Evolutionary conservation across 2,329 filamentous ascomycete genomes (phyloP).

Genomic region (Alternaria incomplexa): DNA sequence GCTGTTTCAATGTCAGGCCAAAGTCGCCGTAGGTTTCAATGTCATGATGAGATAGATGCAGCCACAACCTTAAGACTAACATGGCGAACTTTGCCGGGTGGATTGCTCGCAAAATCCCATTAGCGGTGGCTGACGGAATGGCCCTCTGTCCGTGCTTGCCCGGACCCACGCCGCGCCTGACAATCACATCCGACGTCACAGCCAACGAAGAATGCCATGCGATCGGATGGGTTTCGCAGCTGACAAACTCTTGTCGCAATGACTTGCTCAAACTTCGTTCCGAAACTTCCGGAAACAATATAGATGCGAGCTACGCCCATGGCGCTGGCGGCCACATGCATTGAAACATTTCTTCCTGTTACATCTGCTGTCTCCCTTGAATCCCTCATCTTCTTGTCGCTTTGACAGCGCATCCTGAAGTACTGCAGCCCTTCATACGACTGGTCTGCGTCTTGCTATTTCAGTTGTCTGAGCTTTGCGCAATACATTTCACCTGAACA

Average conservation of each 20-base stretch:
- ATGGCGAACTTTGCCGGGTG: slow-evolving; percentile 7
- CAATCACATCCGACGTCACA: slow-evolving; percentile 17
- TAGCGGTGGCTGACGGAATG: slow-evolving; percentile 16
- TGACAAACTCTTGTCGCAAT: slow-evolving; percentile 37
- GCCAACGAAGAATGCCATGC: slow-evolving; percentile 25
- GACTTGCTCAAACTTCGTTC: slow-evolving; percentile 21
- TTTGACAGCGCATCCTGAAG: slow-evolving; percentile 2
- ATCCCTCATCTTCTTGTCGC: slow-evolving; percentile 3
- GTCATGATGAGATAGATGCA: not conserved
- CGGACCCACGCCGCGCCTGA: slow-evolving; percentile 13
- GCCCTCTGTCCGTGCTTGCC: slow-evolving; percentile 3
- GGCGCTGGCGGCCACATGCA: slow-evolving; percentile 5
- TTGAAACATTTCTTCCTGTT: slow-evolving; percentile 5
- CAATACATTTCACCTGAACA: not conserved
- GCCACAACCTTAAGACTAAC: not conserved
- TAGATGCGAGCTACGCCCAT: slow-evolving; percentile 13
- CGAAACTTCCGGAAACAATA: slow-evolving; percentile 34
- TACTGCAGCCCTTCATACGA: not conserved
- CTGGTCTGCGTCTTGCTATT: not conserved
- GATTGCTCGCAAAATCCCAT: not conserved
- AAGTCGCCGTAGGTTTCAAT: not conserved
- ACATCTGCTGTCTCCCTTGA: slow-evolving; percentile 13
- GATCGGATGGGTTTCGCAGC: slow-evolving; percentile 29
- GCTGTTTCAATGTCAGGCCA: not conserved
- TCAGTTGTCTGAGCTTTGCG: not conserved